A percentile compares a stretch with the other conserved stretches of the same genome.
Conservation (phyloP, 139 green algal genomes). For the Asterochloris sp. region DNA sequence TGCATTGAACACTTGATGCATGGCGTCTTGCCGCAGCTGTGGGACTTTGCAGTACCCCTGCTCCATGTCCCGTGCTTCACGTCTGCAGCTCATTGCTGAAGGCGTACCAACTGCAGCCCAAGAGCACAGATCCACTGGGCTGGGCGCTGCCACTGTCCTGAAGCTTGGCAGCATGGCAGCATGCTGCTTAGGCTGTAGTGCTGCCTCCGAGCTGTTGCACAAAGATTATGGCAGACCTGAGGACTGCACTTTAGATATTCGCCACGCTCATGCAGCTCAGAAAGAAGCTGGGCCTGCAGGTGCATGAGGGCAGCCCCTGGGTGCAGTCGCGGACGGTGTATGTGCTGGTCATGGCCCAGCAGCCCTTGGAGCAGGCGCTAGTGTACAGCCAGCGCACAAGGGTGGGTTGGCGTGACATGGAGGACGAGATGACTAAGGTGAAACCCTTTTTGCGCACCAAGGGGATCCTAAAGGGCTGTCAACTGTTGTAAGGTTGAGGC, state of each 20-base stretch:
- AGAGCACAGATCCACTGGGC: no score
- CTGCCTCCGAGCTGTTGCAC: no score
- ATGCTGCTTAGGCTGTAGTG: no score
- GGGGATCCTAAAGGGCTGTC: neutral
- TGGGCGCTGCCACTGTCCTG: no score
- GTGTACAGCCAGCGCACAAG: slow-evolving; percentile 56
- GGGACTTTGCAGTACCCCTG: neutral
- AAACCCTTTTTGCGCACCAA: neutral
- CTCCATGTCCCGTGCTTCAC: neutral
- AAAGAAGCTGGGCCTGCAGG: slow-evolving; percentile 25
- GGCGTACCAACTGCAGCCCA: no score
- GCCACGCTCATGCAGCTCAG: no score
- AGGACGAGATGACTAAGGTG: slow-evolving; percentile 54
- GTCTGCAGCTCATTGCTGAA: no score
- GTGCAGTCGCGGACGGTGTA: slow-evolving; percentile 58
- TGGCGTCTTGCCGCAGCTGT: neutral
- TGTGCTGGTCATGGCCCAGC: slow-evolving; percentile 37
- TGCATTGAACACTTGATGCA: neutral
- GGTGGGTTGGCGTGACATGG: slow-evolving; percentile 30
- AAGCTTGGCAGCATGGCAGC: no score
- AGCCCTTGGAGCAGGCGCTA: slow-evolving; percentile 7
- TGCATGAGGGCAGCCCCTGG: slow-evolving; percentile 64
- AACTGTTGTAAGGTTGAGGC: neutral
- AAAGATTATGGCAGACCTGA: no score
- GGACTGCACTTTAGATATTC: no score